A percentile compares a stretch with the other conserved stretches of the same genome.
Conservation (phyloP, 768 basidiomycete genomes). For the Auriscalpium orientale region DNA sequence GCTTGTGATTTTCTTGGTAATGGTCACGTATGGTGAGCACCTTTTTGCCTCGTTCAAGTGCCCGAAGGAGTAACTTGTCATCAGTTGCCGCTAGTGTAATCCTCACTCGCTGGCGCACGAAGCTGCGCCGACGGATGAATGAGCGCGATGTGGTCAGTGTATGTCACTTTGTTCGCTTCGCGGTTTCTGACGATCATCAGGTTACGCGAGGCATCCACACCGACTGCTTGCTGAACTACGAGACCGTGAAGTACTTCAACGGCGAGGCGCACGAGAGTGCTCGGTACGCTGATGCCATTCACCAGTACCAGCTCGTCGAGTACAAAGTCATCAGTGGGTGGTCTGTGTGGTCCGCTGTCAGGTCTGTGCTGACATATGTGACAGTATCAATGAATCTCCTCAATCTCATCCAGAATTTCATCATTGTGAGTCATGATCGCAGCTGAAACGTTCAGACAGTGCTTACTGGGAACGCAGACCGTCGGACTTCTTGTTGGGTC, state of each 20-base stretch:
- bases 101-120: slow-evolving; percentile 67
- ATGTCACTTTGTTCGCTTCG: neutral
- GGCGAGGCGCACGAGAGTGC: slow-evolving; percentile 73
- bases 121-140: slow-evolving; percentile 71
- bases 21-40: slow-evolving; percentile 60
- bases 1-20: slow-evolving; percentile 60
- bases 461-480: slow-evolving; percentile 34
- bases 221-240: slow-evolving; percentile 73
- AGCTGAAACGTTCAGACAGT: neutral
- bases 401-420: slow-evolving; percentile 74
- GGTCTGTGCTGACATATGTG: neutral
- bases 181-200: slow-evolving; percentile 23
- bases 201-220: slow-evolving; percentile 77
- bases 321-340: slow-evolving; percentile 64
- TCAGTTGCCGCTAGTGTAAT: slow-evolving; percentile 43
- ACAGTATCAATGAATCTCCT: slow-evolving; percentile 65
- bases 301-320: slow-evolving; percentile 67
- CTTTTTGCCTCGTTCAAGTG: neutral
- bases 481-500: slow-evolving; percentile 76
- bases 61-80: slow-evolving; percentile 4
- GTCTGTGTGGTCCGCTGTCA: neutral
- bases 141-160: slow-evolving; percentile 65
- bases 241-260: slow-evolving; percentile 86
- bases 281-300: slow-evolving; percentile 64
- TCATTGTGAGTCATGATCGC: slow-evolving; percentile 46